Percentiles rank a stretch among this genome's conserved stretches.
Conservation (phyloP, 352 stramenopile species). For the Globisporangium viniferum region DNA sequence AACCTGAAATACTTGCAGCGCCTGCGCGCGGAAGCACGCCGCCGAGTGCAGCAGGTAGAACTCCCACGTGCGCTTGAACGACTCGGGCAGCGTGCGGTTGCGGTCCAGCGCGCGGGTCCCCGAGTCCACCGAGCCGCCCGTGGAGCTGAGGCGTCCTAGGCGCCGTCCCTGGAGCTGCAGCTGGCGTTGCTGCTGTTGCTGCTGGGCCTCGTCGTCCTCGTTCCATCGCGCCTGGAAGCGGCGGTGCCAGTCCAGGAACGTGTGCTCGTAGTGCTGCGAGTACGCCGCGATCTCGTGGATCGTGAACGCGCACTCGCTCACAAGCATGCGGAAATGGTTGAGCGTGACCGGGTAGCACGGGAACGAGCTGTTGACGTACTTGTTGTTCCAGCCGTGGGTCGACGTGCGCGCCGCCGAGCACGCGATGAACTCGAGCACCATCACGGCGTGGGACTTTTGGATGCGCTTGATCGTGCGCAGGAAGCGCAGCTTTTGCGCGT, state of each 20-base stretch:
- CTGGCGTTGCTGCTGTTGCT: slow-evolving; percentile 3
- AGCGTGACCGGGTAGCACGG: slow-evolving; percentile 58
- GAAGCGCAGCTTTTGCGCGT: slow-evolving; percentile 44
- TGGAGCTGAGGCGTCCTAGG: slow-evolving; percentile 10
- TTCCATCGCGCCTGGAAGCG: slow-evolving; percentile 66
- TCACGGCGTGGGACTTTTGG: slow-evolving; percentile 43
- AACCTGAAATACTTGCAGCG: slow-evolving; percentile 73
- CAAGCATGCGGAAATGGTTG: slow-evolving; percentile 39
- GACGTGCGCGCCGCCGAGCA: slow-evolving; percentile 61
- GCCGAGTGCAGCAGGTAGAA: slow-evolving; percentile 88
- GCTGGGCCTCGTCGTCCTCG: slow-evolving; percentile 19
- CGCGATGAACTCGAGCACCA: slow-evolving; percentile 66
- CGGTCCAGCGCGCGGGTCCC: slow-evolving; percentile 10
- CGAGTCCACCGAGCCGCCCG: neutral
- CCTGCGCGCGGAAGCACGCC: slow-evolving; percentile 71
- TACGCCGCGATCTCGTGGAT: slow-evolving; percentile 61
- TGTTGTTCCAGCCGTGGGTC: slow-evolving; percentile 81
- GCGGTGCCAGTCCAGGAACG: slow-evolving; percentile 81
- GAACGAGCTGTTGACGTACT: slow-evolving; percentile 75
- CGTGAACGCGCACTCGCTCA: slow-evolving; percentile 54
- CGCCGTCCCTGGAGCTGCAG: slow-evolving; percentile 10
- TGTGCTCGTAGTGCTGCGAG: slow-evolving; percentile 81
- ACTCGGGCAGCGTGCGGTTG: slow-evolving; percentile 51
- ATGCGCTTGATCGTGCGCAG: slow-evolving; percentile 67
- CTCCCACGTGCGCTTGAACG: slow-evolving; percentile 85